Base-by-base conservation (phyloP, 1,284 basidiomycete genomes). In the Ganoderma lingzhi region DNA sequence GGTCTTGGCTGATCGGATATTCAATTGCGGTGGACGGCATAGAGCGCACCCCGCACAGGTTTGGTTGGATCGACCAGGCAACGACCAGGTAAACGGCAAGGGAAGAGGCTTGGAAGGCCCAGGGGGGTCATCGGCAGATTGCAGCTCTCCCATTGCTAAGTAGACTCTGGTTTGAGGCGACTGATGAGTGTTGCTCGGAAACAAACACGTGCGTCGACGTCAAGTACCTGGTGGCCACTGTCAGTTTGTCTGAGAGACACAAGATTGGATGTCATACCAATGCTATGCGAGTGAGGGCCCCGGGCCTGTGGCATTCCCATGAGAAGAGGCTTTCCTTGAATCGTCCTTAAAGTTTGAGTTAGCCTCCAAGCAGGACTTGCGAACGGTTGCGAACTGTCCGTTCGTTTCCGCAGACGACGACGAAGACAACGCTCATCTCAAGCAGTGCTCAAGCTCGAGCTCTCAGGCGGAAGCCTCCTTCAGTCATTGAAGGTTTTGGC, bases 181-280 rank as follows among this genome's bases (percentile, higher is more conserved):
- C 62, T 67, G 69, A 70, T 70, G 69, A n/a, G 59, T 58, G 69
- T 70, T 64, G 69, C 63, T 44, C 5, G 32, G 4, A 5, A 35
- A 3, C 6, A 35, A 58, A 53, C 69, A 70, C 69, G 69, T 70
- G 69, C 48, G 48, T 17, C 10, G 2, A 56, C 48, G 48, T 17
- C 10, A 6, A 56, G 17, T 6, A 56, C 53, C 28, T 56, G 53
- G 53, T 56, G 30, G 48, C 23, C n/a, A 51, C 48, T 51, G 48
- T 51, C 23, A 51, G 53, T 56, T 56, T 56, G 30, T 14, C 53
- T 56, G 53, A 35, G 53, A 19, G 30, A 56, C 32, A 35, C 15
- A 56, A 15, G 28, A 15, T 56, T 32, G 14, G 53, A 56, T 56
- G 53, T 17, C 53, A 56, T 56, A 56, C 32, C 35, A 35, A 35